Evolutionary conservation across 371 early-diverging fungal genomes (phyloP).

Genomic region (Apophysomyces variabilis): DNA sequence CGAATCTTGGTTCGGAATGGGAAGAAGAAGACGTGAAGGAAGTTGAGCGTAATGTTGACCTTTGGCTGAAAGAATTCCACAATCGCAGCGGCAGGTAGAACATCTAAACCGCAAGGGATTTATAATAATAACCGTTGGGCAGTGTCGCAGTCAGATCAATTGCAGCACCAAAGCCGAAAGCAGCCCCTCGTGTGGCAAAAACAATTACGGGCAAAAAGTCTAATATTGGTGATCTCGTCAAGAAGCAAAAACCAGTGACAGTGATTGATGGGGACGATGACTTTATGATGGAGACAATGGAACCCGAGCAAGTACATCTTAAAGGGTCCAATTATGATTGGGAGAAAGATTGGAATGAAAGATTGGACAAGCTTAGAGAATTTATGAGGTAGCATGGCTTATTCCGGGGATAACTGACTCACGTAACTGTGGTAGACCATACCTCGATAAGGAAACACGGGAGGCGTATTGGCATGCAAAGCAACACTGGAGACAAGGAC

Average conservation of each 20-base stretch:
- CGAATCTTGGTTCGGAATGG: slow-evolving; percentile 61
- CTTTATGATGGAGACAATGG: slow-evolving; percentile 23
- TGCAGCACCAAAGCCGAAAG: slow-evolving; percentile 24
- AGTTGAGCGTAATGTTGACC: slow-evolving; percentile 53
- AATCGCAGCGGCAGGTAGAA: slow-evolving; percentile 29
- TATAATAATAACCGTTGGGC: background rate
- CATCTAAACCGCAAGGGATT: slow-evolving; percentile 5
- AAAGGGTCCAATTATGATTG: slow-evolving; percentile 24
- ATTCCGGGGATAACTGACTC: no score
- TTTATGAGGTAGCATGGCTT: slow-evolving; percentile 30
- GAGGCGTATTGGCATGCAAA: slow-evolving; percentile 36
- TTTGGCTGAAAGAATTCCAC: slow-evolving; percentile 63
- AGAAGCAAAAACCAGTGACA: slow-evolving; percentile 25
- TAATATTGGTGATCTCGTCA: slow-evolving; percentile 31
- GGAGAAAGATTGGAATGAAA: slow-evolving; percentile 39
- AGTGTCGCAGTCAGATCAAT: slow-evolving; percentile 15
- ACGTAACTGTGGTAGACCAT: slow-evolving; percentile 22
- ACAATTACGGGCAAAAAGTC: slow-evolving; percentile 19
- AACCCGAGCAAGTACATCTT: slow-evolving; percentile 39
- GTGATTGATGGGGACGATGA: slow-evolving; percentile 20
- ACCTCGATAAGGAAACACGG: slow-evolving; percentile 28
- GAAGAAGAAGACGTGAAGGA: slow-evolving; percentile 52
- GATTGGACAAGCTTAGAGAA: slow-evolving; percentile 28
- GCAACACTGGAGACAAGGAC: slow-evolving; percentile 47
- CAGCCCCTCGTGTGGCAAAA: slow-evolving; percentile 21